A percentile compares a stretch with the other conserved stretches of the same genome.
Evolutionary conservation across 2,329 filamentous ascomycete species (phyloP).

Genomic region (Cladobotryum protrusum): DNA sequence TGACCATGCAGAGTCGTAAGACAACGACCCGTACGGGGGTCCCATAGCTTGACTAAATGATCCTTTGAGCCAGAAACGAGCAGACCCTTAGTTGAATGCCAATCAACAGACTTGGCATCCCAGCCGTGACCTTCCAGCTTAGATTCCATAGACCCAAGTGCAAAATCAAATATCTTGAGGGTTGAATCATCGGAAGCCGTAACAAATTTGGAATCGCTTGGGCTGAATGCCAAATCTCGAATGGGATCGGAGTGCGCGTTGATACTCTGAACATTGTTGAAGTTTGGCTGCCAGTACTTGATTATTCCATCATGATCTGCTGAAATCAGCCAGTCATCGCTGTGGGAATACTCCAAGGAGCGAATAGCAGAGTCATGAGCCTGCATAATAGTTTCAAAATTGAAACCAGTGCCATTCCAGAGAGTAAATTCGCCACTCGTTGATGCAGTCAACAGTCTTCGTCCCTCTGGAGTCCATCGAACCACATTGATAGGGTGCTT

Average conservation of each 20-base stretch:
- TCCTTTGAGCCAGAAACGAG: slow-evolving; percentile 97
- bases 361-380: slow-evolving; percentile 87
- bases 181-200: slow-evolving; percentile 92
- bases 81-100: slow-evolving; percentile 92
- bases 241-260: slow-evolving; percentile 87
- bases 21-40: slow-evolving; percentile 84
- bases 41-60: slow-evolving; percentile 95
- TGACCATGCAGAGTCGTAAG: slow-evolving; percentile 92
- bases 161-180: slow-evolving; percentile 95
- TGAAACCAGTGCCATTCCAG: slow-evolving; percentile 98
- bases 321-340: slow-evolving; percentile 93
- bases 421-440: slow-evolving; percentile 97
- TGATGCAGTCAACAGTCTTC: slow-evolving; percentile 83
- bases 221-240: slow-evolving; percentile 85
- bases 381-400: slow-evolving; percentile 99
- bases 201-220: slow-evolving; percentile 91
- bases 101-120: slow-evolving; percentile 96
- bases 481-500: slow-evolving; percentile 97
- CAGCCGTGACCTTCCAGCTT: slow-evolving; percentile 90
- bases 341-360: slow-evolving; percentile 82
- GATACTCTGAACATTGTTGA: slow-evolving; percentile 96
- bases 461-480: slow-evolving; percentile 93
- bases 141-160: slow-evolving; percentile 73
- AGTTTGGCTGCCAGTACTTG: slow-evolving; percentile 99
- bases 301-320: slow-evolving; percentile 91